Evolutionary conservation across 768 basidiomycete genomes (phyloP).

Genomic region (Piloderma croceum): DNA sequence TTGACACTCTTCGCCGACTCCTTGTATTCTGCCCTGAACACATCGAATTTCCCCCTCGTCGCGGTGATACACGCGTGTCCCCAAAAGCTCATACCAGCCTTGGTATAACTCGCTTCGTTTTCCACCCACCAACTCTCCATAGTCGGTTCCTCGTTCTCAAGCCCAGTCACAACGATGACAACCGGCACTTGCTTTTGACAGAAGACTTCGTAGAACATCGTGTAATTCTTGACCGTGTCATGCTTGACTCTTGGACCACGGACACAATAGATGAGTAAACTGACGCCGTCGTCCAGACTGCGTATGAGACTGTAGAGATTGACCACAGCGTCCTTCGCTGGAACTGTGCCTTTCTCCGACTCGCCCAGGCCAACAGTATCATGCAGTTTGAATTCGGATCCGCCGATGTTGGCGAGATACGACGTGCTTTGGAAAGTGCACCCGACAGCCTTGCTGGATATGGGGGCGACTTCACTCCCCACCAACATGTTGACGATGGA

Average conservation of each 20-base stretch:
- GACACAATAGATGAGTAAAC: conserved; percentile 28
- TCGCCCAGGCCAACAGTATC: conserved; percentile 31
- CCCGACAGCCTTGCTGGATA: conserved; percentile 25
- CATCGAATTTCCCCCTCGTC: conserved; percentile 18
- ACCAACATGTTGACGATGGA: conserved; percentile 3
- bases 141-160: conserved; percentile 19
- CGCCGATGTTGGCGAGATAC: conserved; percentile 19
- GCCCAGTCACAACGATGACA: conserved; percentile 26
- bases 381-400: conserved; percentile 19
- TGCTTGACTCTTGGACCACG: conserved; percentile 26
- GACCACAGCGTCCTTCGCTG: conserved; percentile 25
- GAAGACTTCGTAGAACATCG: conserved; percentile 23
- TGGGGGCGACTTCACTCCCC: no score
- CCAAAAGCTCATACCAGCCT: conserved; percentile 23
- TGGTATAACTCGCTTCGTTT: conserved; percentile 24
- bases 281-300: conserved; percentile 21
- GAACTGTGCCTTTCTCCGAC: conserved; percentile 19
- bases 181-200: conserved; percentile 26
- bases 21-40: conserved; percentile 23
- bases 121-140: conserved; percentile 32
- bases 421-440: conserved; percentile 30
- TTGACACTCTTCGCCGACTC: conserved; percentile 27
- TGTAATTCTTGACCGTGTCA: conserved; percentile 25
- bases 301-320: conserved; percentile 31
- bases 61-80: conserved; percentile 38